Evolutionary conservation across 2,329 filamentous ascomycete species (phyloP), one percentile per base, ranked within the genome.

Genomic region (Aspergillus calidoustus): DNA sequence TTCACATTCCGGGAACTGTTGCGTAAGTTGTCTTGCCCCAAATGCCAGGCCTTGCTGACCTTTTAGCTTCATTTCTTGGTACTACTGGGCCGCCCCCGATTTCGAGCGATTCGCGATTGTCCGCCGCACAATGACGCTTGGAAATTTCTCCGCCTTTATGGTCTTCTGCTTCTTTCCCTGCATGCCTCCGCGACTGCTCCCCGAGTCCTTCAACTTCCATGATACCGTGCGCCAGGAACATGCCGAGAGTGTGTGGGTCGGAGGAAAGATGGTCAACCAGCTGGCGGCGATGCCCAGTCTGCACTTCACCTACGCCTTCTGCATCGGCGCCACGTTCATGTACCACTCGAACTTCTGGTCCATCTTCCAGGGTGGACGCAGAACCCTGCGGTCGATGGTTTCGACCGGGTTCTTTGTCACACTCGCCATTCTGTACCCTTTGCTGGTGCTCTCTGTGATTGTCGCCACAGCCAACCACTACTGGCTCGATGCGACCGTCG

Each of bases 81-180:
- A 79, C 62, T 79, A 79, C 48, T 76, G 76, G 50, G 72, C 73
- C 30, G 75, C 75, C 8, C 73, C 73, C 7, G 77, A 78, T 52
- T 80, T 84, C 4, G 75, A 79, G 5, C 73, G 84, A 22, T 89
- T 87, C 71, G 83, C 87, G 66, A 76, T 80, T 8, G 81, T 84
- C 38, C 81, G 86, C 57, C 79, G 86, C 30, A 87, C 86, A 44
- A 84, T 88, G 82, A 86, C 86, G 25, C 80, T 88, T 67, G 85
- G 84, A 66, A 89, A 89, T 65, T 77, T 87, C 31, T 72, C 86
- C 57, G 86, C 86, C 49, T 89, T 89, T 65, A 67, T 84, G 64
- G 80, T 86, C 62, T 89, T 89, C 70, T 86, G 84, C n/a, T 74
- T 85, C 25, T 89, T 84, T 78, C 87, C 87, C 9, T 87, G 85